Base-by-base conservation (phyloP, 2,329 filamentous ascomycete genomes). In the Conoideocrella luteorostrata region DNA sequence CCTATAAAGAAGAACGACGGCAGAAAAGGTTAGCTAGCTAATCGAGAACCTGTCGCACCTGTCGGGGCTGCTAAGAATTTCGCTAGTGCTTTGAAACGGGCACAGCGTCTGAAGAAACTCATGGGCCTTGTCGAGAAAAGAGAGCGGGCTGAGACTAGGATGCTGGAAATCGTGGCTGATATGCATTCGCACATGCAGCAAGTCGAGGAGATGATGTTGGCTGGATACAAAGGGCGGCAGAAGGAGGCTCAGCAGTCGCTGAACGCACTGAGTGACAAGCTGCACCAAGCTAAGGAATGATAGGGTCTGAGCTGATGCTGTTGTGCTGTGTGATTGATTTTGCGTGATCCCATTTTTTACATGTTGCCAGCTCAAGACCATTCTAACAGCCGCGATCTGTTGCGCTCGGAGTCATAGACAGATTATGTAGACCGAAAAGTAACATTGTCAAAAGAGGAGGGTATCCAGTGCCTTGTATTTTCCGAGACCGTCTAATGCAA, bases 161-260 rank as follows among this genome's bases (percentile, higher is more conserved):
- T 64, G 56, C 43, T 46, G 26, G 45, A 52, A n/a, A 41, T 60
- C 21, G 49, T 56, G 5, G 33, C 23, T 13, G 49, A 47, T 20
- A 39, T 58, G 26, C 39, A 57, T 23, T 33, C 28, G n/a, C 41
- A 15, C 7, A 49, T 55, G 20, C 23, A 41, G 5, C 49, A 55
- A 17, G 37, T 61, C 1, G 63, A 64, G 33, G 51, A 42, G 1
- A 57, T 59, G 52, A 59, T 65, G 50, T 43, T 56, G 46, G 51
- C 43, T 5, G 61, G 56, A 0, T 62, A 59, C 35, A 39, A 42
- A 6, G 58, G 56, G 0, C 52, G 63, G 21, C 52, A 57, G 26
- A 39, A 45, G 10, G 57, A 62, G 15, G 44, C 56, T 3, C 52
- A 43, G 18, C 24, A 45, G 13, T 26, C 43, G 6, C 24, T 48